Percentiles rank a stretch among this genome's conserved stretches.
Conservation (phyloP, 2,329 filamentous ascomycete species). For the Chaetomium globosum region DNA sequence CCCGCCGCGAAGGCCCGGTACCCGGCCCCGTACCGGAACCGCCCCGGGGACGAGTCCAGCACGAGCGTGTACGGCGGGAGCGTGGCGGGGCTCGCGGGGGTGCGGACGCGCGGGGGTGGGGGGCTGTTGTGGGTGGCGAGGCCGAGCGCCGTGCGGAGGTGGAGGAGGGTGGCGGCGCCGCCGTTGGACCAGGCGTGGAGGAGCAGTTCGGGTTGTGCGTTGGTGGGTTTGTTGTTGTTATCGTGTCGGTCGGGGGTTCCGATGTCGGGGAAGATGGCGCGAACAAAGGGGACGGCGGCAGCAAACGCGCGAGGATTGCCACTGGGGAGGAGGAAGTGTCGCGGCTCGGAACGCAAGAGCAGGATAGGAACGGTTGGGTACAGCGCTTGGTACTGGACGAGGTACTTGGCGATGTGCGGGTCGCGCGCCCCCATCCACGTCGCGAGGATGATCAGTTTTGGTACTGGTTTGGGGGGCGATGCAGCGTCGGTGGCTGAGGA, state of each 20-base stretch:
- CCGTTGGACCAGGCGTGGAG: constrained; percentile 43
- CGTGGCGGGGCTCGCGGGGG: neutral
- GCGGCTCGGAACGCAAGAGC: constrained; percentile 38
- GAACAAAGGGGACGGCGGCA: constrained; percentile 34
- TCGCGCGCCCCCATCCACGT: constrained; percentile 43
- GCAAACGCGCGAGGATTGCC: constrained; percentile 18
- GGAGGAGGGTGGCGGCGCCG: constrained; percentile 34
- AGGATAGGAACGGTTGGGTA: constrained; percentile 41
- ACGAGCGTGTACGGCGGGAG: constrained; percentile 36
- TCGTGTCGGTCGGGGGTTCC: neutral
- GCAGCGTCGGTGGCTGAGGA: neutral
- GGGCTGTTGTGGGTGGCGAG: neutral
- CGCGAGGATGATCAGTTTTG: constrained; percentile 41
- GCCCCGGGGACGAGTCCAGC: constrained; percentile 39
- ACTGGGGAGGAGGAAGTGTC: constrained; percentile 35
- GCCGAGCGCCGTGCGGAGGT: constrained; percentile 33
- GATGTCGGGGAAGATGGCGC: constrained; percentile 24
- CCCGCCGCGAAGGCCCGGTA: constrained; percentile 31
- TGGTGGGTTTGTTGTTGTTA: neutral
- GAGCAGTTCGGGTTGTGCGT: constrained; percentile 29
- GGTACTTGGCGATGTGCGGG: constrained; percentile 43
- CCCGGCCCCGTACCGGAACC: constrained; percentile 30
- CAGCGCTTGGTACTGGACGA: constrained; percentile 38
- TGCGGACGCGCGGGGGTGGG: neutral
- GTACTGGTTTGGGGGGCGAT: constrained; percentile 11